Conservation (phyloP, 2,329 filamentous ascomycete genomes). For the Aspergillus vadensis region DNA sequence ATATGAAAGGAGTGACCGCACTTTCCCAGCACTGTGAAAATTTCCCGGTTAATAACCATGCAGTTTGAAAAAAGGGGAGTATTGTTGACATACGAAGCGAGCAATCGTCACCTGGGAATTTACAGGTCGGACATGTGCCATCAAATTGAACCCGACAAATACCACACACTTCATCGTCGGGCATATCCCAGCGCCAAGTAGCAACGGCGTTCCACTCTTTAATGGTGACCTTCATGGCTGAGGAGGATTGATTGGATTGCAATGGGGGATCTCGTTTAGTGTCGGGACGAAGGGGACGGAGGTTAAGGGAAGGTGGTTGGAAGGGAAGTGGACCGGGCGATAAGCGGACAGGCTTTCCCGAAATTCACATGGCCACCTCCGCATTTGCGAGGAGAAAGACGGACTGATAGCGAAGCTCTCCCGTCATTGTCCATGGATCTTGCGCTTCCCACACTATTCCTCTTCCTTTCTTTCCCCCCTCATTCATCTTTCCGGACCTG, state of each 20-base stretch:
- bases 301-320: neutral
- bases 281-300: conserved; percentile 10
- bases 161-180: conserved; percentile 95
- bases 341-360: conserved; percentile 1
- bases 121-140: conserved; percentile 95
- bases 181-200: conserved; percentile 96
- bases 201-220: conserved; percentile 92
- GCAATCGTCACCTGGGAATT: conserved; percentile 96
- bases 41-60: conserved; percentile 1
- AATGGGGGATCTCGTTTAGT: neutral
- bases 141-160: conserved; percentile 99
- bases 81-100: conserved; percentile 68
- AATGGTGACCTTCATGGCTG: conserved; percentile 89
- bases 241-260: neutral
- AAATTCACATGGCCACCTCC: conserved; percentile 10
- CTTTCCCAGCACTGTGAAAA: conserved; percentile 77
- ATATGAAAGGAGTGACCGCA: conserved; percentile 98
- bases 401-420: conserved; percentile 6
- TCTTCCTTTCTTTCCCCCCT: neutral
- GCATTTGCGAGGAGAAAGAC: neutral
- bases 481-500: neutral
- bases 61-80: neutral
- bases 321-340: neutral
- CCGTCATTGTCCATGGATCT: neutral
- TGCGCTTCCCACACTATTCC: conserved; percentile 3